Percentiles rank a stretch among this genome's conserved stretches.
Evolutionary conservation across 1,284 basidiomycete genomes (phyloP).

Genomic region (Cryptococcus floricola): DNA sequence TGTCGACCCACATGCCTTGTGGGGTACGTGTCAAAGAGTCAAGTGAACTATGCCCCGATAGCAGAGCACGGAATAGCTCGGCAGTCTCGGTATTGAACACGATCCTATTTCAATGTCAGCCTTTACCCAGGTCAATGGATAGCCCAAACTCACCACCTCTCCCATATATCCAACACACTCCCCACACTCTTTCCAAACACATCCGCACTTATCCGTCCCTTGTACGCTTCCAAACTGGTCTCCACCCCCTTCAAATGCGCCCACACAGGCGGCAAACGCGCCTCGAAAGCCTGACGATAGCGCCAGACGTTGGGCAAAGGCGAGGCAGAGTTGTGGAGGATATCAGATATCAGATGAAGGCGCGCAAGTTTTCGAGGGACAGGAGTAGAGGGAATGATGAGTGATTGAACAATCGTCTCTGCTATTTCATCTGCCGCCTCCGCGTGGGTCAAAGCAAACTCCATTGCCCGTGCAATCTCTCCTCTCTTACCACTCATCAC

Average conservation of each 20-base stretch:
- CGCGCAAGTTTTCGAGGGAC: slow-evolving; percentile 94
- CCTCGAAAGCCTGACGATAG: slow-evolving; percentile 86
- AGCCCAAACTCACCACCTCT: slow-evolving; percentile 61
- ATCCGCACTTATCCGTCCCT: slow-evolving; percentile 86
- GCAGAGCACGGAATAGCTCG: slow-evolving; percentile 61
- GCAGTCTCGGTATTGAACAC: slow-evolving; percentile 83
- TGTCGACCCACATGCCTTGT: neutral
- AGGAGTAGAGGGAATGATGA: slow-evolving; percentile 79
- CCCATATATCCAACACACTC: slow-evolving; percentile 85
- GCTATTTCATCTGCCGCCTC: slow-evolving; percentile 89
- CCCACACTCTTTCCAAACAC: slow-evolving; percentile 87
- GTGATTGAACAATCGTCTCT: slow-evolving; percentile 77
- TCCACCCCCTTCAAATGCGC: slow-evolving; percentile 91
- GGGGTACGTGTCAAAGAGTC: neutral
- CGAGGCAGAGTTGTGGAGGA: slow-evolving; percentile 80
- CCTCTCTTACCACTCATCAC: slow-evolving; percentile 78
- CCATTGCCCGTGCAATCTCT: slow-evolving; percentile 90
- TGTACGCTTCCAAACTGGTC: slow-evolving; percentile 65
- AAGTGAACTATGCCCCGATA: slow-evolving; percentile 59
- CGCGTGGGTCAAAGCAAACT: slow-evolving; percentile 90
- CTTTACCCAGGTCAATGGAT: neutral
- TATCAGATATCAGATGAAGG: slow-evolving; percentile 92
- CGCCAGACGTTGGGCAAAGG: slow-evolving; percentile 65
- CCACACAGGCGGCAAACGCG: slow-evolving; percentile 78
- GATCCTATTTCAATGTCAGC: slow-evolving; percentile 54